Evolutionary conservation across 306 rosid species (phyloP).

Genomic region (Sindora glabra): DNA sequence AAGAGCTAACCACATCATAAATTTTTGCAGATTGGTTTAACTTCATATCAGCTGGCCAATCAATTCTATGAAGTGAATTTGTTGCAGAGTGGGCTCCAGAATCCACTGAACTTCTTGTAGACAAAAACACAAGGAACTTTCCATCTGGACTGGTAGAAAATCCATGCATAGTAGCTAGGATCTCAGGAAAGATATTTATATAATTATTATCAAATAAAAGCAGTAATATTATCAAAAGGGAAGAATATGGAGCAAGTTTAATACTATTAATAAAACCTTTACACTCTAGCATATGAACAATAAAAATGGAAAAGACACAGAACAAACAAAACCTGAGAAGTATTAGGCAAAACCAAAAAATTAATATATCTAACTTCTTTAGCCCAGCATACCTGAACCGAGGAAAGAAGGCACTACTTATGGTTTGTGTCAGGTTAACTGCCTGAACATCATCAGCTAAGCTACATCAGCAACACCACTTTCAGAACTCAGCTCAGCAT

Average conservation of each 20-base stretch:
- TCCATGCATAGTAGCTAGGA: conserved; percentile 18
- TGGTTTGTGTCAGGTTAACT: conserved; percentile 53
- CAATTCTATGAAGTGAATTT: conserved; percentile 86
- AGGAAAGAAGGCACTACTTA: conserved; percentile 80
- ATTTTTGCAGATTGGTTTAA: conserved; percentile 33
- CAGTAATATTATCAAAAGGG: no score
- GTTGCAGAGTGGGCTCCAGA: conserved; percentile 89
- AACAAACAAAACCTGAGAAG: neutral
- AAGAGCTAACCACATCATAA: conserved; percentile 64
- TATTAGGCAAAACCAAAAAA: neutral
- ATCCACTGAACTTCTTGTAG: conserved; percentile 73
- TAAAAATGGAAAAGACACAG: neutral
- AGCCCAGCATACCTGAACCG: conserved; percentile 74
- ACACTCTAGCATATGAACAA: conserved; percentile 7
- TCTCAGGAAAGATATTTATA: neutral
- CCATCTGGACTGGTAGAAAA: conserved; percentile 83
- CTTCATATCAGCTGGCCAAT: conserved; percentile 55
- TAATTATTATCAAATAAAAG: neutral
- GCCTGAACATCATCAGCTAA: conserved; percentile 42
- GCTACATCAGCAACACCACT: conserved; percentile 37
- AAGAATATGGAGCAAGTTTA: no score
- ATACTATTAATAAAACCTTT: neutral
- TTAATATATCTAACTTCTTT: neutral
- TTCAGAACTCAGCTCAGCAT: conserved; percentile 9
- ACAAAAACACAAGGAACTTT: conserved; percentile 68